These are phyloP conservation scores for Rosa lucieae DNA, from an alignment of 306 rosid species.

Conservation along the genomic window DNA sequence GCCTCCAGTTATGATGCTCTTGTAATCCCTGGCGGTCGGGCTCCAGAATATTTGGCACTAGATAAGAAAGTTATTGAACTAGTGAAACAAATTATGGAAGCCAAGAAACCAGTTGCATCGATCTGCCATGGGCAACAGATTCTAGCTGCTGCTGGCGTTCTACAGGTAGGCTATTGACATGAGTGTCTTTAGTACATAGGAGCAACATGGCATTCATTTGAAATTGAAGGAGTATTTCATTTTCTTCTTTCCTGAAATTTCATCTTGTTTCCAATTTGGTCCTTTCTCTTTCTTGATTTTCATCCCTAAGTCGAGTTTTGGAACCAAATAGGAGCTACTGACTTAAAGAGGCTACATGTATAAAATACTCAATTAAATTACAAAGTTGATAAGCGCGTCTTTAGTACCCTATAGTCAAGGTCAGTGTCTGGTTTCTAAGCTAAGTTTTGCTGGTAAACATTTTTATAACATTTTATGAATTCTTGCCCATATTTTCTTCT, in stretches of 20 bases:
- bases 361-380: background rate
- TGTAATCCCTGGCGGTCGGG: conserved; percentile 59
- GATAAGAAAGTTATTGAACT: conserved; percentile 37
- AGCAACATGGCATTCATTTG: background rate
- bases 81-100: conserved; percentile 45
- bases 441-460: background rate
- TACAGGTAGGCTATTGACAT: conserved; percentile 52
- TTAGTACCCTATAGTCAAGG: background rate
- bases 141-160: conserved; percentile 81
- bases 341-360: background rate
- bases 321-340: background rate
- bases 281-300: background rate
- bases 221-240: background rate
- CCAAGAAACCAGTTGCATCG: conserved; percentile 53
- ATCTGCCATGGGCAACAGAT: conserved; percentile 75
- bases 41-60: conserved; percentile 52
- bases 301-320: background rate
- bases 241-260: too few species aligned
- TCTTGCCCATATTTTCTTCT: background rate
- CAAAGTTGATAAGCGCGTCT: background rate
- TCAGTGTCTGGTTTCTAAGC: background rate
- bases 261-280: background rate
- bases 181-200: background rate
- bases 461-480: background rate
- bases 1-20: conserved; percentile 63